These are phyloP conservation scores for Trichoderma sp. DNA, from an alignment of 2,329 filamentous ascomycete species.

Conservation along the genomic window DNA sequence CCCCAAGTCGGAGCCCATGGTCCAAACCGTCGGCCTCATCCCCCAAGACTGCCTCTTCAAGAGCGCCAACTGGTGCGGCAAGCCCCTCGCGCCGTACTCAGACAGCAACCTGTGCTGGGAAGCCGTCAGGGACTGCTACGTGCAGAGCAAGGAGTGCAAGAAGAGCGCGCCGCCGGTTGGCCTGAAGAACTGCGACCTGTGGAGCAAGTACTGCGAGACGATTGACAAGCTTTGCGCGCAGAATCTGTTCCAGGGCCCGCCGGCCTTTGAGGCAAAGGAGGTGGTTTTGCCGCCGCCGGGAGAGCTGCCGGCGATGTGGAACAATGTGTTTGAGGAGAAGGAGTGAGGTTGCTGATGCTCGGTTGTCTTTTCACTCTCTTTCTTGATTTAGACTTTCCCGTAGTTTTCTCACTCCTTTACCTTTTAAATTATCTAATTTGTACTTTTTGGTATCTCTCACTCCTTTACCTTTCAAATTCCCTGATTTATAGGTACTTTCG, in stretches of 20 bases:
- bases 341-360: background rate
- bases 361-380: background rate
- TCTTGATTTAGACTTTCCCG: background rate
- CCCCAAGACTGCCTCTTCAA: constrained; percentile 61
- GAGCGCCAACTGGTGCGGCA: constrained; percentile 73
- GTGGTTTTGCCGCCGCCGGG: constrained; percentile 37
- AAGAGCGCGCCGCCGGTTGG: constrained; percentile 60
- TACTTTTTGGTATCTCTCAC: too few relatives aligned
- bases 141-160: constrained; percentile 63
- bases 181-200: constrained; percentile 58
- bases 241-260: constrained; percentile 51
- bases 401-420: background rate
- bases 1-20: background rate
- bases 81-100: constrained; percentile 59
- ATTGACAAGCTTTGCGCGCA: constrained; percentile 49
- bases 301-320: constrained; percentile 38
- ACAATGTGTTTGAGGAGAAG: constrained; percentile 31
- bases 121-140: constrained; percentile 57
- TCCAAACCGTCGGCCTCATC: constrained; percentile 49
- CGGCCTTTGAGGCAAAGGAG: constrained; percentile 43
- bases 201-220: constrained; percentile 61
- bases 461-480: too few relatives aligned
- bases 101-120: constrained; percentile 62
- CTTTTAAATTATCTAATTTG: too few relatives aligned
- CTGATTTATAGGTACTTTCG: too few relatives aligned